Conservation (phyloP, 2,329 filamentous ascomycete genomes). For the Beauveria bassiana region DNA sequence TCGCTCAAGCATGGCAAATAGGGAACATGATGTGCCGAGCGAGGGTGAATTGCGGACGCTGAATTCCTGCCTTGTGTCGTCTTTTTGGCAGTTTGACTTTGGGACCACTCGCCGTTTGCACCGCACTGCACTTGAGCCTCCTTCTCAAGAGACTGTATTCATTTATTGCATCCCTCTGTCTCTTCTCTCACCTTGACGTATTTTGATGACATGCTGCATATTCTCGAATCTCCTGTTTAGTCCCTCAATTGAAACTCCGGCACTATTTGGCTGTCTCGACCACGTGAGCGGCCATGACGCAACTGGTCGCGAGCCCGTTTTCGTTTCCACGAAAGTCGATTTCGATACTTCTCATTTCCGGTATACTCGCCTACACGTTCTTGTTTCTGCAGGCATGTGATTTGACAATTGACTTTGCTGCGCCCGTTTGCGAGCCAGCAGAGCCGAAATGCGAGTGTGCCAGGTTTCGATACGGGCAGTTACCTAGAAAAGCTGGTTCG, state of each 20-base stretch:
- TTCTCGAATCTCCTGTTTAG: neutral
- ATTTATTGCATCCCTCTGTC: neutral
- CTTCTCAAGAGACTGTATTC: neutral
- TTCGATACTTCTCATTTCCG: neutral
- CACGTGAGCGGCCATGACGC: neutral
- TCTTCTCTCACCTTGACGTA: neutral
- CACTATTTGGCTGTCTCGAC: neutral
- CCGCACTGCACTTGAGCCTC: neutral
- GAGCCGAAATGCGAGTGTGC: neutral
- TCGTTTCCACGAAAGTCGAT: neutral
- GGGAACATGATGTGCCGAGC: neutral
- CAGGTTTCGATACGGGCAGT: neutral
- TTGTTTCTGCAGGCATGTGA: neutral
- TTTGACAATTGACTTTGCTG: neutral
- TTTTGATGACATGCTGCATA: neutral
- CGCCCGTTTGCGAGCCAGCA: neutral
- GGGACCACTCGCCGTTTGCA: neutral
- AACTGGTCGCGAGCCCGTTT: neutral
- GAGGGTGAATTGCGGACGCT: neutral
- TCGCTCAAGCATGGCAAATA: neutral
- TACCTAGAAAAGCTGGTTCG: neutral
- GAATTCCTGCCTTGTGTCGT: neutral
- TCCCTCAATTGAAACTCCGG: no score
- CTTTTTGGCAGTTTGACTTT: neutral
- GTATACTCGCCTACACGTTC: neutral